phyloP scores from a whole-genome alignment of 2,329 filamentous ascomycete genomes.

The Paraphoma sp. region DNA sequence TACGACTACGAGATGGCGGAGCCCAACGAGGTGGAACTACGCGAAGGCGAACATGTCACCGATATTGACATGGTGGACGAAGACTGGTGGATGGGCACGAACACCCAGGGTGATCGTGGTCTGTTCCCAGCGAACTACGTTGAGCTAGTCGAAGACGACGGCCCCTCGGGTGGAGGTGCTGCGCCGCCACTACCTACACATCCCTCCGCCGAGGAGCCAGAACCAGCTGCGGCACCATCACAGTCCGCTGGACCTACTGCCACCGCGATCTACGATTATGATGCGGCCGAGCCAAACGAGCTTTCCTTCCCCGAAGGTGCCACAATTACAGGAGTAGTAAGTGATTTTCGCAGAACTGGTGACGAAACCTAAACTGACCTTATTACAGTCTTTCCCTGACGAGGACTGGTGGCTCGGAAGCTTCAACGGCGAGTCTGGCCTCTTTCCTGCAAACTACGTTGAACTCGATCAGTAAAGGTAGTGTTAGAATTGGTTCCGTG shows the following conservation, averaged over 20 bases:
- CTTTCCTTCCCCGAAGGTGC: slow-evolving; percentile 88
- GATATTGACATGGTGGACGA: slow-evolving; percentile 98
- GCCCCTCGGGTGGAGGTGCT: slow-evolving; percentile 43
- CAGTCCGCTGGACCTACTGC: slow-evolving; percentile 68
- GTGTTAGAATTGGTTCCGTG: too few relatives aligned
- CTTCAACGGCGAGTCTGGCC: slow-evolving; percentile 77
- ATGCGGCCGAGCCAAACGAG: slow-evolving; percentile 92
- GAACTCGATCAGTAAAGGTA: slow-evolving; percentile 51
- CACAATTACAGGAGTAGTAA: slow-evolving; percentile 77
- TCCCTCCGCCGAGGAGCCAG: slow-evolving; percentile 48
- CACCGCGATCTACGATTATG: slow-evolving; percentile 91
- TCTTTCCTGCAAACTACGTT: slow-evolving; percentile 72
- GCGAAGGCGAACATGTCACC: slow-evolving; percentile 85
- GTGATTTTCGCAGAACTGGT: slow-evolving; percentile 38
- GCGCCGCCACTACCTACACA: slow-evolving; percentile 50
- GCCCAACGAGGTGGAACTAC: slow-evolving; percentile 92
- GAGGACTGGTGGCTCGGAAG: slow-evolving; percentile 99
- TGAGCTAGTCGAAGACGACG: slow-evolving; percentile 74
- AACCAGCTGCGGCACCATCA: slow-evolving; percentile 39
- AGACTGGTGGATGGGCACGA: slow-evolving; percentile 98
- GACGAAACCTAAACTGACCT: slow-evolving; percentile 31
- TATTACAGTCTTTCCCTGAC: slow-evolving; percentile 83
- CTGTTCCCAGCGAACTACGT: slow-evolving; percentile 98
- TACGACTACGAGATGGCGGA: slow-evolving; percentile 99
- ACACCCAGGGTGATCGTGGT: slow-evolving; percentile 80